Percentiles rank a stretch among this genome's conserved stretches.
These are phyloP conservation scores for Thecaphora thlaspeos DNA, from an alignment of 1,284 basidiomycete genomes.

Conservation along the genomic window DNA sequence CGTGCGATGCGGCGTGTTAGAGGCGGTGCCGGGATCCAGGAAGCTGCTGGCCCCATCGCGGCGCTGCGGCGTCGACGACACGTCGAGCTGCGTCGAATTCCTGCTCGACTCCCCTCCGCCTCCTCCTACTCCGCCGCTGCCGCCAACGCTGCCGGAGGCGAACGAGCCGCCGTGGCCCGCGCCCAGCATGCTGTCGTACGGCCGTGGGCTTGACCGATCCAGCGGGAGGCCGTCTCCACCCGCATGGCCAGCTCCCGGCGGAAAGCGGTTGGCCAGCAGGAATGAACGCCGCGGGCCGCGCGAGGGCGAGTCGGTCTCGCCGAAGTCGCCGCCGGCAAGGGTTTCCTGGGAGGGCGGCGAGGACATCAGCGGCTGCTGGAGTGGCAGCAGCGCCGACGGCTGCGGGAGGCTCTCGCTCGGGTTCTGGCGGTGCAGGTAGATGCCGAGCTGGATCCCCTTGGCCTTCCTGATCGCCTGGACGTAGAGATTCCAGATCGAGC, in stretches of 20 bases:
- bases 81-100: neutral
- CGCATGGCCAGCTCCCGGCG: too few relatives aligned
- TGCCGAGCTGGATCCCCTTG: conserved; percentile 73
- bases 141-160: too few relatives aligned
- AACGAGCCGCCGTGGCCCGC: too few relatives aligned
- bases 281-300: neutral
- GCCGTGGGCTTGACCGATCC: neutral
- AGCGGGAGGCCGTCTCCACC: neutral
- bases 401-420: conserved; percentile 64
- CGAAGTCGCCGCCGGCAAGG: neutral
- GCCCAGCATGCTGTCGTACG: neutral
- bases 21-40: conserved; percentile 21
- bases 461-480: conserved; percentile 78
- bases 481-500: conserved; percentile 80
- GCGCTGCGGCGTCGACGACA: too few relatives aligned
- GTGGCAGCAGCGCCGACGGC: conserved; percentile 59
- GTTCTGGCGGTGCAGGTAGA: conserved; percentile 85
- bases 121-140: too few relatives aligned
- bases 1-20: conserved; percentile 14
- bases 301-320: neutral
- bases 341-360: too few relatives aligned
- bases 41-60: conserved; percentile 16
- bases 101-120: neutral
- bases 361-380: neutral
- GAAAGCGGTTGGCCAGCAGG: neutral